Base-by-base conservation (phyloP, 805 yeast genomes). In the Tetrapisispora taiwanensis region DNA sequence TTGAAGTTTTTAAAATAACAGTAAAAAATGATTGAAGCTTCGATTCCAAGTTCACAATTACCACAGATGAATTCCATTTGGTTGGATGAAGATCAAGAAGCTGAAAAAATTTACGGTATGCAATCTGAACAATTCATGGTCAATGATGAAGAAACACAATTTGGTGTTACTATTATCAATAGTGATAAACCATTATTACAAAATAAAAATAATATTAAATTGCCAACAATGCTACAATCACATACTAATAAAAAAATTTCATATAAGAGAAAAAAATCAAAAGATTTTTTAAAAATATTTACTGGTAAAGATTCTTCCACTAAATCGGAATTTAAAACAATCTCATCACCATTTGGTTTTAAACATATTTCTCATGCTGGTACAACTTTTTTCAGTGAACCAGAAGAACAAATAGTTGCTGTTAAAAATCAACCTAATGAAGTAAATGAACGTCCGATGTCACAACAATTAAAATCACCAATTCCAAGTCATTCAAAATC, bases 51-150 rank as follows among this genome's bases (percentile, higher is more conserved):
- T 14, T 30, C 34, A 2, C 28, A 32, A 6, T 20, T 38, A 4
- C 46, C 42, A 4, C 62, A 55, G 38, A 68, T 68, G 67, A 63
- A 61, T 43, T 68, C 72, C 22, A 67, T 67, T 41, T 68, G 72
- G 72, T 46, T 68, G 28, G 72, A 67, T 42, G 71, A 68, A 34
- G 70, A 66, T 39, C 53, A 58, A 34, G 61, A 58, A 31, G 55
- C 53, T n/a, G 61, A 57, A 33, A 67, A 67, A 45, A 52, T 67
- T 32, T 60, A 62, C 46, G 59, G 60, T 18, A 42, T 58, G 13
- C 62, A 59, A 43, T 56, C 55, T 1, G 55, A 53, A 34, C 55
- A 51, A 37, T 47, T 54, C 34, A 50, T 55, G 55, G 46, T 17
- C 7, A 50, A 47, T 30, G 52, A 48, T 30, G 51, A 49, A 22